A percentile compares a stretch with the other conserved stretches of the same genome.
phyloP scores from a whole-genome alignment of 192 early-diverging fungal species.

The Chytriomyces sp. region DNA sequence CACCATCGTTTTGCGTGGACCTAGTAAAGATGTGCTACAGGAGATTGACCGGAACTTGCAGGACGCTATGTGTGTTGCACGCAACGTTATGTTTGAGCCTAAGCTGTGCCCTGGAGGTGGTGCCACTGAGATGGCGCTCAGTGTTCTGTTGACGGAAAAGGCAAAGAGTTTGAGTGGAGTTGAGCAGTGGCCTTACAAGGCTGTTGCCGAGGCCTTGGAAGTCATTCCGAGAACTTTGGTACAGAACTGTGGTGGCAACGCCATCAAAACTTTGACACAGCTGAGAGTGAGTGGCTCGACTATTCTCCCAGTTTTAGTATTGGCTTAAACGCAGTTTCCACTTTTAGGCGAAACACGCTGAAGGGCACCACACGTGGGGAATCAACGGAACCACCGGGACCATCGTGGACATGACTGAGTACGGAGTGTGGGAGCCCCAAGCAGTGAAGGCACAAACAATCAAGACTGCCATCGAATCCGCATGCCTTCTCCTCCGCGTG shows the following conservation, averaged over 20 bases:
- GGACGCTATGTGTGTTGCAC: constrained; percentile 98
- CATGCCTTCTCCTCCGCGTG: constrained; percentile 61
- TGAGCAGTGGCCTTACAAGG: constrained; percentile 96
- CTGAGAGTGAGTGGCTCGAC: constrained; percentile 56
- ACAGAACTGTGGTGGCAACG: constrained; percentile 98
- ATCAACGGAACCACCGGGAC: constrained; percentile 92
- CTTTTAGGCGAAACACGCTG: constrained; percentile 87
- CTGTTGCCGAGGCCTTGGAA: constrained; percentile 92
- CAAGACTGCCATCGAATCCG: constrained; percentile 97
- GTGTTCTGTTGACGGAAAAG: constrained; percentile 85
- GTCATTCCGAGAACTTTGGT: constrained; percentile 98
- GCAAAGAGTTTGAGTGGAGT: constrained; percentile 89
- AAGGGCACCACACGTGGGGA: constrained; percentile 85
- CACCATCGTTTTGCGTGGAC: constrained; percentile 95
- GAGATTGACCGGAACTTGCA: constrained; percentile 99
- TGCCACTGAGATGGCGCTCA: constrained; percentile 96
- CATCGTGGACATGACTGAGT: constrained; percentile 95
- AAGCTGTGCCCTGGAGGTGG: constrained; percentile 94
- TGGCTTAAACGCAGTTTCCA: constrained; percentile 6
- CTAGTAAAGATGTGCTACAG: constrained; percentile 95
- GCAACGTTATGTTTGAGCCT: constrained; percentile 97
- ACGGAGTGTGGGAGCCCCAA: constrained; percentile 98
- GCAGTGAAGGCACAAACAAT: constrained; percentile 99
- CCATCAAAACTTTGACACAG: constrained; percentile 94
- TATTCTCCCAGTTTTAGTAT: not conserved